Conservation (phyloP, 169 alveolate species). For the Besnoitia besnoiti region DNA sequence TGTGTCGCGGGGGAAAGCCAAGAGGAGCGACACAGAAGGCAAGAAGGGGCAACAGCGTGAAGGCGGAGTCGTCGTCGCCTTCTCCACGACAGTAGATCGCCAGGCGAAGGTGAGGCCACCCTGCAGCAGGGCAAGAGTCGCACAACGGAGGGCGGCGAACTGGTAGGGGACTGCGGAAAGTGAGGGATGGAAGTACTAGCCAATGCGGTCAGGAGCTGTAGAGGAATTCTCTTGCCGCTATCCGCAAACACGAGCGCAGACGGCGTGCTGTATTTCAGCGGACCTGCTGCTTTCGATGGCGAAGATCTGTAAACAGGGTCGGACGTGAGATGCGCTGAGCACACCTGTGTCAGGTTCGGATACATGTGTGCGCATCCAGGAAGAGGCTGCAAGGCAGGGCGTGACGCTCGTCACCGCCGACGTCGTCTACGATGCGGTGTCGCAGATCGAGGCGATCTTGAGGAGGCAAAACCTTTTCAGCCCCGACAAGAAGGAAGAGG, state of each 20-base stretch:
- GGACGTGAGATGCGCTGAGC: too few relatives aligned
- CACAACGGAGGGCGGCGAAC: too few relatives aligned
- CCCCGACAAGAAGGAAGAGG: not conserved
- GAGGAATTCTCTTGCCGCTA: too few relatives aligned
- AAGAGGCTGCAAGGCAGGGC: not conserved
- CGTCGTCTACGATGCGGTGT: not conserved
- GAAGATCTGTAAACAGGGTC: too few relatives aligned
- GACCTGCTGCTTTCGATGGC: too few relatives aligned
- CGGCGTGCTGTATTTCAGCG: too few relatives aligned
- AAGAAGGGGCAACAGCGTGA: not conserved
- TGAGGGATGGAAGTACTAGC: too few relatives aligned
- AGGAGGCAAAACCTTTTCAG: not conserved
- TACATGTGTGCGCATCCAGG: too few relatives aligned
- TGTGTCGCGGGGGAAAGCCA: not conserved
- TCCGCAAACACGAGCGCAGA: too few relatives aligned
- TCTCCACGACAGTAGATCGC: not conserved
- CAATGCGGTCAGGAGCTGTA: too few relatives aligned
- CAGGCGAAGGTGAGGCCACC: not conserved
- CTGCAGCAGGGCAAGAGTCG: not conserved
- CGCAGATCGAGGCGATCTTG: not conserved
- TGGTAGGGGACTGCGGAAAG: too few relatives aligned
- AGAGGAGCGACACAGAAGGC: not conserved
- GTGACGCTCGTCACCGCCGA: not conserved
- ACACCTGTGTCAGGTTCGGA: too few relatives aligned
- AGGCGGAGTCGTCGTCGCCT: not conserved